phyloP scores from a whole-genome alignment of 2,329 filamentous ascomycete genomes.

The Colletotrichum aenigma region DNA sequence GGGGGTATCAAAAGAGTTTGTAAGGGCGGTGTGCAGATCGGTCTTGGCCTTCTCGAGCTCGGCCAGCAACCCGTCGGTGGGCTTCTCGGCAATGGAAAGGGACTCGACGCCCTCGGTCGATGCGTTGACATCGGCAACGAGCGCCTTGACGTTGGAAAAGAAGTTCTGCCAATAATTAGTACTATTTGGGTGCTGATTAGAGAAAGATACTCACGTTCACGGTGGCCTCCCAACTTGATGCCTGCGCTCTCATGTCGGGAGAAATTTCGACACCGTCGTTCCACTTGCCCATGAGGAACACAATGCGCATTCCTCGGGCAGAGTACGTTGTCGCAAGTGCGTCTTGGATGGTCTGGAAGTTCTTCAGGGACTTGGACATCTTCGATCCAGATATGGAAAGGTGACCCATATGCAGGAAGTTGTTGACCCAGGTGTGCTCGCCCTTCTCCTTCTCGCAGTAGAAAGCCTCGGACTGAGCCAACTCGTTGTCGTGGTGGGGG shows the following conservation, averaged over 20 bases:
- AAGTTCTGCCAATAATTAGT: slow-evolving; percentile 50
- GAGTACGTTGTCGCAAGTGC: slow-evolving; percentile 76
- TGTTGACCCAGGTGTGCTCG: slow-evolving; percentile 85
- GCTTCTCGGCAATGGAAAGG: slow-evolving; percentile 39
- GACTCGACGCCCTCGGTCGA: slow-evolving; percentile 35
- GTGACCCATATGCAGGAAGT: slow-evolving; percentile 96
- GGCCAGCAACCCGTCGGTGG: slow-evolving; percentile 30
- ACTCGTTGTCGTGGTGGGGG: slow-evolving; percentile 91
- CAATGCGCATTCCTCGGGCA: slow-evolving; percentile 78
- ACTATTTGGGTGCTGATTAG: not conserved
- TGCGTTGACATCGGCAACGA: slow-evolving; percentile 50
- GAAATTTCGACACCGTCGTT: slow-evolving; percentile 92
- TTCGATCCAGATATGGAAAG: slow-evolving; percentile 83
- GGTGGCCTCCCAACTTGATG: slow-evolving; percentile 79
- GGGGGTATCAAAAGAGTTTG: slow-evolving; percentile 88
- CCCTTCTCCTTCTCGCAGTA: slow-evolving; percentile 60
- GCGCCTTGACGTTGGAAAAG: slow-evolving; percentile 61
- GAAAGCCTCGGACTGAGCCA: slow-evolving; percentile 90
- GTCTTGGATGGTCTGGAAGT: slow-evolving; percentile 91
- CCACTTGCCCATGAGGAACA: slow-evolving; percentile 89
- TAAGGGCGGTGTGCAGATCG: slow-evolving; percentile 64
- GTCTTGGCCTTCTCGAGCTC: slow-evolving; percentile 58
- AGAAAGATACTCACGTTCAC: slow-evolving; percentile 58
- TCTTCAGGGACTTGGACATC: slow-evolving; percentile 96
- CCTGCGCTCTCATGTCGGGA: slow-evolving; percentile 76